phyloP scores from a whole-genome alignment of 2,329 filamentous ascomycete genomes.

The Thielaviopsis populi region DNA sequence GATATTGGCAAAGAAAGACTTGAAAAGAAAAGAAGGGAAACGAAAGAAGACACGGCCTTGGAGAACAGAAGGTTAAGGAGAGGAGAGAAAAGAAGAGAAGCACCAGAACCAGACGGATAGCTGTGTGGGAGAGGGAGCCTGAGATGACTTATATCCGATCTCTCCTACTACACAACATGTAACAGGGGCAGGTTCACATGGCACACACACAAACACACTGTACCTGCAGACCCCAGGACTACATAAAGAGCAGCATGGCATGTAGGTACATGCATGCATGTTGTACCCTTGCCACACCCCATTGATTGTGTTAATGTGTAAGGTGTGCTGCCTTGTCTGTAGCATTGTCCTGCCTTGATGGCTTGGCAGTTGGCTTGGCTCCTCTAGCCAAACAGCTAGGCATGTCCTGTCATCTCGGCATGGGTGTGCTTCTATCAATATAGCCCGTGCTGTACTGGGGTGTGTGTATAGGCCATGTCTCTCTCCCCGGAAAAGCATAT shows the following conservation, averaged over 20 bases:
- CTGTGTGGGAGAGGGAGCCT: not conserved
- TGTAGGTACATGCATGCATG: too few species aligned
- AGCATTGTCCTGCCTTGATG: conserved; percentile 1
- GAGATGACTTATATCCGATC: not conserved
- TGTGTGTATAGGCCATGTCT: not conserved
- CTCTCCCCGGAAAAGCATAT: not conserved
- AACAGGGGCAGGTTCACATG: not conserved
- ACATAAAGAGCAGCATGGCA: not conserved
- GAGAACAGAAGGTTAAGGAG: conserved; percentile 18
- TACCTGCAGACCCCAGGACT: not conserved
- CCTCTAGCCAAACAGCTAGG: conserved; percentile 9
- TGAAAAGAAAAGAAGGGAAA: conserved; percentile 20
- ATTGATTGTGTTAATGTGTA: too few species aligned
- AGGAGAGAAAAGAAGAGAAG: conserved; percentile 15
- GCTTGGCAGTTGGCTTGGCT: conserved; percentile 3
- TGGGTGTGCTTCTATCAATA: not conserved
- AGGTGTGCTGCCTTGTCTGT: not conserved
- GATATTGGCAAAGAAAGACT: conserved; percentile 15
- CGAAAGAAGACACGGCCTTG: conserved; percentile 22
- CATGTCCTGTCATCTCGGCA: conserved; percentile 9
- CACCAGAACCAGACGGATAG: conserved; percentile 8
- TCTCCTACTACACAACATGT: not conserved
- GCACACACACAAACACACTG: not conserved
- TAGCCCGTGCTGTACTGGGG: not conserved
- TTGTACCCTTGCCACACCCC: too few species aligned